phyloP scores from a whole-genome alignment of 78 protist species.

The Pelomyxa schiedti region DNA sequence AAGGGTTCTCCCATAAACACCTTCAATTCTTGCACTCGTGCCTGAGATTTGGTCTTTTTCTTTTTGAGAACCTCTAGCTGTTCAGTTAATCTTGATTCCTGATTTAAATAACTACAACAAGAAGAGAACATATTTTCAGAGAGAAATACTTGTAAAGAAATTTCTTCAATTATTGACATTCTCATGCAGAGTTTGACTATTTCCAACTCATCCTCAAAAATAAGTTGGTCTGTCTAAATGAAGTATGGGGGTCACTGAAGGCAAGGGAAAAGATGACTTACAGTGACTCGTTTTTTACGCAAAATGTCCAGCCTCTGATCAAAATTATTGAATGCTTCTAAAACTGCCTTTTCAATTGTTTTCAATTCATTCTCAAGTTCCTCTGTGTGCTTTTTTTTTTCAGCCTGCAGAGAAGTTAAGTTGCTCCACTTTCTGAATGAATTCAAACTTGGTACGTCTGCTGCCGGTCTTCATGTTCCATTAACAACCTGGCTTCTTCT shows the following conservation, averaged over 20 bases:
- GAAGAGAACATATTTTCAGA: neutral
- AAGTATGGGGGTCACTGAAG: too few relatives aligned
- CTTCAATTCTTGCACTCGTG: neutral
- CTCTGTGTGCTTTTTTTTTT: neutral
- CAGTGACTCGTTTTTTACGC: neutral
- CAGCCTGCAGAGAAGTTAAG: neutral
- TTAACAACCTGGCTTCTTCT: neutral
- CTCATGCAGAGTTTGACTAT: neutral
- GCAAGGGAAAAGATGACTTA: too few relatives aligned
- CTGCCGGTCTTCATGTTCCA: too few relatives aligned
- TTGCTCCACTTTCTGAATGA: neutral
- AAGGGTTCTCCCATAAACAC: neutral
- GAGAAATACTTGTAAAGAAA: neutral
- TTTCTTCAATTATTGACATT: neutral
- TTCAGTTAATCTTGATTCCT: neutral
- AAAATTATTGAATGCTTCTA: neutral
- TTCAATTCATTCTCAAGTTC: constrained; percentile 17
- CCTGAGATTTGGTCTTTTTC: neutral
- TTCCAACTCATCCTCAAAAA: constrained; percentile 12
- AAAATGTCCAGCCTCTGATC: neutral
- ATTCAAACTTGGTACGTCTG: neutral
- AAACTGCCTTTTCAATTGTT: constrained; percentile 3
- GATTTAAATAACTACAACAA: neutral
- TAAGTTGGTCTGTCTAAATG: neutral
- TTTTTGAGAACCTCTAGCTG: neutral